A percentile compares a stretch with the other conserved stretches of the same genome.
Evolutionary conservation across 148 eudicot species (phyloP).

Genomic region (Chenopodium berlandieri): DNA sequence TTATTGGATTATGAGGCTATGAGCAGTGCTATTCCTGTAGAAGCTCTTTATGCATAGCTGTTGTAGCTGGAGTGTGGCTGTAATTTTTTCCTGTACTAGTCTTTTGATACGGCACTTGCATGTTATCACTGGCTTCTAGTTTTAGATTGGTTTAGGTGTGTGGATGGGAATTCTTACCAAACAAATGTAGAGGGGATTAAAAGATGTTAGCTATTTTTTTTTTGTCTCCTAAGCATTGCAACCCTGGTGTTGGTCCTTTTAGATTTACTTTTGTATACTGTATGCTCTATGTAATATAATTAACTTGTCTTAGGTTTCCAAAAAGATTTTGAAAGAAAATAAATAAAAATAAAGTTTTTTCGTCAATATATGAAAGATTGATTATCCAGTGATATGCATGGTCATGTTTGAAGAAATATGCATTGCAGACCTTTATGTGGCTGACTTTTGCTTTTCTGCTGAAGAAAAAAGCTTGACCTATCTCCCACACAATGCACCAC

Average conservation of each 20-base stretch:
- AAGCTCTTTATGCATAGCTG: too few species aligned
- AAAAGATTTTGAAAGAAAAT: neutral
- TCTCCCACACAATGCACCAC: neutral
- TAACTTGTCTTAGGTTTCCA: neutral
- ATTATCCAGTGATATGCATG: too few species aligned
- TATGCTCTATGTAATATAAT: neutral
- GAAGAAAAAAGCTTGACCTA: neutral
- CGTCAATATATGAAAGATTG: too few species aligned
- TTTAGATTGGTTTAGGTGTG: neutral
- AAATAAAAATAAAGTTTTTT: too few species aligned
- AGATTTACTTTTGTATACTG: neutral
- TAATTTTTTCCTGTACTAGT: neutral
- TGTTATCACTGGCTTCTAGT: neutral
- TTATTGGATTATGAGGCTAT: too few species aligned
- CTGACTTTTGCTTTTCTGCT: neutral
- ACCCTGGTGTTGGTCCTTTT: neutral
- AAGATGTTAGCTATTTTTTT: too few species aligned
- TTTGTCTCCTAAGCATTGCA: too few species aligned
- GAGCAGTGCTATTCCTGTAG: too few species aligned
- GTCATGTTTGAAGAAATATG: neutral
- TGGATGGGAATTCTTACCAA: neutral
- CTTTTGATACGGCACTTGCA: too few species aligned
- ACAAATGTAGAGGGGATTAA: too few species aligned
- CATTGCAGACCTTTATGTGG: neutral
- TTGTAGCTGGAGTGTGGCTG: neutral